Base-by-base conservation (phyloP, 2,329 filamentous ascomycete genomes). In the Alternaria sp. region DNA sequence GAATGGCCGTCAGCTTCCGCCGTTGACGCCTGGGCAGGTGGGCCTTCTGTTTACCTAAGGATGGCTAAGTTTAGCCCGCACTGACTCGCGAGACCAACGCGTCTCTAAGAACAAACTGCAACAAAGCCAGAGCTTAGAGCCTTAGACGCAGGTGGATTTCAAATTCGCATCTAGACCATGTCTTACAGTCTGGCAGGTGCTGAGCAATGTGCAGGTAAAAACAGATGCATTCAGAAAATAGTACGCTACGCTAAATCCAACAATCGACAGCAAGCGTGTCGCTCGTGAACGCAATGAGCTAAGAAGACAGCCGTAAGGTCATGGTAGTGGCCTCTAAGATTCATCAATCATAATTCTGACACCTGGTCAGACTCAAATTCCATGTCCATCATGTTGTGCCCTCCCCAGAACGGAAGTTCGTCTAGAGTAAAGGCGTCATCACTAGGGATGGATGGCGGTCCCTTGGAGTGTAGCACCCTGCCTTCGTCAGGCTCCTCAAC, bases 371-470 rank as follows among this genome's bases (percentile, higher is more conserved):
- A 74, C 15, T 72, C 72, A 55, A 65, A 68, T 45, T 70, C 71
- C 21, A 75, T 53, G 3, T 76, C 74, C 68, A 76, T 77, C 32
- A 62, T 65, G 28, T 68, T 68, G 23, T 73, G 71, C 21, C 71
- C 69, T 57, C 73, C 70, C 74, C 77, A 81, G 47, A 81, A 81
- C 0, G 79, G 78, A 13, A 81, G 69, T 51, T 80, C 74, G 47
- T 79, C 77, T 43, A 80, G 67, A 3, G 75, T 78, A 57, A 79
- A 78, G 5, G 73, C 77, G 44, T 80, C 78, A 56, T 81, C 79
- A 26, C 78, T 80, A 10, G 76, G 77, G 36, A 79, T 77, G 5
- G 77, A 80, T 3, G 78, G 75, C 5, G 77, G 78, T 13, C 77
- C 77, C 68, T 68, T 69, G 19, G 72, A 71, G 57, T 76, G 75